Evolutionary conservation across 2,329 filamentous ascomycete genomes (phyloP).

Genomic region (Fusarium scirpi): DNA sequence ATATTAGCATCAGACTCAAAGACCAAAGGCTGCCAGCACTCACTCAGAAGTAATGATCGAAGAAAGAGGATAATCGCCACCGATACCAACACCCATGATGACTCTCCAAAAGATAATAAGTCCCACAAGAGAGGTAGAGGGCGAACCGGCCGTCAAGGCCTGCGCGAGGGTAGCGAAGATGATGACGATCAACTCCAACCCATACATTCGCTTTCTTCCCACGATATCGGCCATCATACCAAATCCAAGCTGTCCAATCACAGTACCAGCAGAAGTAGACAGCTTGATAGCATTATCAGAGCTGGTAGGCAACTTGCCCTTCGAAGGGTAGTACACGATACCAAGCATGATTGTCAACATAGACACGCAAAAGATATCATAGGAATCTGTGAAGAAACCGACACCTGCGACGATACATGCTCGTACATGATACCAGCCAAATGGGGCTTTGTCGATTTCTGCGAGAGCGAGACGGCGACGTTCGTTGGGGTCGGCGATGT

Average conservation of each 20-base stretch:
- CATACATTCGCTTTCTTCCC: constrained; percentile 79
- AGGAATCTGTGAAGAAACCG: constrained; percentile 90
- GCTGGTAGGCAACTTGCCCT: constrained; percentile 70
- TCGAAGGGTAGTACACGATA: constrained; percentile 76
- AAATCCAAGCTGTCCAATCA: constrained; percentile 83
- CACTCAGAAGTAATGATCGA: constrained; percentile 88
- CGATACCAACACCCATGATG: constrained; percentile 67
- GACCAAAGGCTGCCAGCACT: not conserved
- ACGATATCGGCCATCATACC: constrained; percentile 82
- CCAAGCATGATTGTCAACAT: constrained; percentile 81
- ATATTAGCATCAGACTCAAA: not conserved
- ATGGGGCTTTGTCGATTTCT: constrained; percentile 84
- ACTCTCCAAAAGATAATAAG: constrained; percentile 85
- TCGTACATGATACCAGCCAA: constrained; percentile 86
- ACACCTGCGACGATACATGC: constrained; percentile 83
- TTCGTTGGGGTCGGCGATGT: constrained; percentile 79
- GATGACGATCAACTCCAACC: constrained; percentile 82
- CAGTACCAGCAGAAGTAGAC: constrained; percentile 84
- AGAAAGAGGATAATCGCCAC: constrained; percentile 79
- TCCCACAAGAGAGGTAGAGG: constrained; percentile 71
- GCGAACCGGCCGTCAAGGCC: constrained; percentile 72
- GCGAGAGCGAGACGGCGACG: constrained; percentile 82
- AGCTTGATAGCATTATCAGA: constrained; percentile 88
- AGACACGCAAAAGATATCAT: constrained; percentile 84
- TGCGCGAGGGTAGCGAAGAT: constrained; percentile 83